These are phyloP conservation scores for Kwoniella sp. DNA, from an alignment of 768 basidiomycete species.

Conservation along the genomic window DNA sequence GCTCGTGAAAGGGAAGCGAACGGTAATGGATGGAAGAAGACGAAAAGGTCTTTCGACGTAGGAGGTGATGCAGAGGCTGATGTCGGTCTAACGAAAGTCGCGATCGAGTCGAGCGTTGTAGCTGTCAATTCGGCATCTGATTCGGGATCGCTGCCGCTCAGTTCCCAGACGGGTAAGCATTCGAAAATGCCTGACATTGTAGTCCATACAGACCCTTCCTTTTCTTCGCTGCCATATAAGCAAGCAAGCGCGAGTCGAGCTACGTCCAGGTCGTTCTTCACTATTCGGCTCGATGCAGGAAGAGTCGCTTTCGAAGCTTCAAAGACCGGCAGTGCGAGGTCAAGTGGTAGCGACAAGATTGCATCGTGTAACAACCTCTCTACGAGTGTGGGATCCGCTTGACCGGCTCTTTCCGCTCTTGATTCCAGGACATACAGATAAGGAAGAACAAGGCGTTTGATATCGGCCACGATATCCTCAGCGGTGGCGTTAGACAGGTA, in stretches of 20 bases:
- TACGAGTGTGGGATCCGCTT: constrained; percentile 68
- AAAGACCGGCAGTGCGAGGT: constrained; percentile 73
- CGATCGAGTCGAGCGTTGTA: constrained; percentile 77
- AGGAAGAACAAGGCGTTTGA: constrained; percentile 78
- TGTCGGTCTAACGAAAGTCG: constrained; percentile 74
- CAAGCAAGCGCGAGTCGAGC: constrained; percentile 82
- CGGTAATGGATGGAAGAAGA: constrained; percentile 81
- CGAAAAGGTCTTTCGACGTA: constrained; percentile 68
- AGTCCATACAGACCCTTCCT: constrained; percentile 64
- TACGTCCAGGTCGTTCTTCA: constrained; percentile 79
- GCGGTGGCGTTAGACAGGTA: constrained; percentile 76
- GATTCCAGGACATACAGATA: constrained; percentile 92
- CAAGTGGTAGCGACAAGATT: constrained; percentile 68
- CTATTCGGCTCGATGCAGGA: constrained; percentile 67
- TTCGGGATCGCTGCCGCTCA: constrained; percentile 58
- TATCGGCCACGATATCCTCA: constrained; percentile 66
- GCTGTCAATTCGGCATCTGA: constrained; percentile 75
- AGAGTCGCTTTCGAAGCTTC: constrained; percentile 90
- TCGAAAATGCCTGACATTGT: constrained; percentile 92
- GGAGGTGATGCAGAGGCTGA: constrained; percentile 62
- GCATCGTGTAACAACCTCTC: constrained; percentile 71
- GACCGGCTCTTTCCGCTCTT: constrained; percentile 76
- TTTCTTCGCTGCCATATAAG: constrained; percentile 75
- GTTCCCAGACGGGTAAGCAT: constrained; percentile 88
- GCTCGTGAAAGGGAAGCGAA: constrained; percentile 73